Percentiles rank a stretch among this genome's conserved stretches.
Evolutionary conservation across 495 filamentous ascomycete species (phyloP).

Genomic region (Filosporella fistucella): DNA sequence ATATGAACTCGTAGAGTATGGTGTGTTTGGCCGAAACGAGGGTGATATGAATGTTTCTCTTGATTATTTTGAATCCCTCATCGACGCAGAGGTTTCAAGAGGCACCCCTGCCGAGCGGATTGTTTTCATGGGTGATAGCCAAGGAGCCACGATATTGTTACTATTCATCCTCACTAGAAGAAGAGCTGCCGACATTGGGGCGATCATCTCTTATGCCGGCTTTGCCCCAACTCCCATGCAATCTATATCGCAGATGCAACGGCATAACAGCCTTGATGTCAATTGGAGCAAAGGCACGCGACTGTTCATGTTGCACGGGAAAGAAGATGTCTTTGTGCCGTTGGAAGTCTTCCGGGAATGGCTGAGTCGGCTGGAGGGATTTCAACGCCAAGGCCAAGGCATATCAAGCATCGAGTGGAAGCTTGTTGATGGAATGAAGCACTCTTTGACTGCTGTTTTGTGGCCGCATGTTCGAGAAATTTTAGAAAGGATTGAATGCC

Average conservation of each 20-base stretch:
- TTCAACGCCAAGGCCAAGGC: constrained; percentile 2
- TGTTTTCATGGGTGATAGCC: constrained; percentile 12
- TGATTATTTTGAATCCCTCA: constrained; percentile 11
- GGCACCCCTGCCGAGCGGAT: constrained; percentile 3
- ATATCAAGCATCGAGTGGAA: constrained; percentile 7
- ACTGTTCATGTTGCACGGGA: constrained; percentile 14
- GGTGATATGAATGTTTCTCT: constrained; percentile 10
- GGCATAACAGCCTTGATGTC: constrained; percentile 1
- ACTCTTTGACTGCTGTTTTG: not conserved
- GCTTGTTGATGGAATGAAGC: constrained; percentile 2
- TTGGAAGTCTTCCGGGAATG: constrained; percentile 2
- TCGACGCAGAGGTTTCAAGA: not conserved
- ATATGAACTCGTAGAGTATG: not conserved
- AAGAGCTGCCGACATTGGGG: not conserved
- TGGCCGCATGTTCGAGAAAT: constrained; percentile 12
- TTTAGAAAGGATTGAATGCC: constrained; percentile 1
- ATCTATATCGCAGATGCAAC: constrained; percentile 4
- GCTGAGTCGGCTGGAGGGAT: constrained; percentile 1
- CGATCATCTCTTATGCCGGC: constrained; percentile 9
- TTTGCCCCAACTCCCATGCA: constrained; percentile 2
- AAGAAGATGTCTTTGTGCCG: constrained; percentile 8
- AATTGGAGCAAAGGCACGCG: constrained; percentile 8
- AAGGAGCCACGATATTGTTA: constrained; percentile 5
- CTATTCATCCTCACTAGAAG: constrained; percentile 9
- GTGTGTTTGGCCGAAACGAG: not conserved